These are phyloP conservation scores for Saturnispora sekii DNA, from an alignment of 805 yeast genomes.

Conservation along the genomic window DNA sequence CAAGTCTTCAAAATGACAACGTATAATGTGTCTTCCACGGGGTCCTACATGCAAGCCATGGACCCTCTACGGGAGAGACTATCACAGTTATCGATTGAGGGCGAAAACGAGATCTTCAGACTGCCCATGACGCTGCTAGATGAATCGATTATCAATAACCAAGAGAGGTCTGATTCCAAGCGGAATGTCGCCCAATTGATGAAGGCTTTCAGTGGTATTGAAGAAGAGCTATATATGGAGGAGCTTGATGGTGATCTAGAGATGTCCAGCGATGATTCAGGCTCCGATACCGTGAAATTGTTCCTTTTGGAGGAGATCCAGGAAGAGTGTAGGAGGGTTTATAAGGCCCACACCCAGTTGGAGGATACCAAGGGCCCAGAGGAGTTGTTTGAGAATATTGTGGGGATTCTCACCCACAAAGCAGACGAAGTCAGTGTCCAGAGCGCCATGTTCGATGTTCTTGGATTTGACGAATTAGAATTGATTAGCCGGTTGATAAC, in stretches of 20 bases:
- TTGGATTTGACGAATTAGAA: slow-evolving; percentile 84
- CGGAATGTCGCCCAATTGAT: slow-evolving; percentile 20
- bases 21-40: slow-evolving; percentile 53
- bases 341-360: slow-evolving; percentile 22
- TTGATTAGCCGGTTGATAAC: slow-evolving; percentile 56
- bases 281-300: neutral
- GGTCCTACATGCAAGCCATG: slow-evolving; percentile 75
- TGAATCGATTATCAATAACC: slow-evolving; percentile 14
- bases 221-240: slow-evolving; percentile 13
- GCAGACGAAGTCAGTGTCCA: slow-evolving; percentile 54
- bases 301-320: slow-evolving; percentile 16
- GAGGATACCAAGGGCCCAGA: slow-evolving; percentile 12
- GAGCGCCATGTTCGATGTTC: slow-evolving; percentile 60
- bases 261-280: neutral
- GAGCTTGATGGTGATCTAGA: slow-evolving; percentile 9
- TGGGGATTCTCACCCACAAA: slow-evolving; percentile 27
- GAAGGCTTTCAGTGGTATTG: slow-evolving; percentile 26
- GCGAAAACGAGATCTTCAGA: slow-evolving; percentile 16
- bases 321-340: slow-evolving; percentile 20
- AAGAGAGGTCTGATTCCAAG: slow-evolving; percentile 20
- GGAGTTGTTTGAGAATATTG: slow-evolving; percentile 22
- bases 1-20: slow-evolving; percentile 31
- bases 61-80: slow-evolving; percentile 50
- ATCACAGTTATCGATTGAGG: slow-evolving; percentile 24
- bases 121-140: slow-evolving; percentile 27